Evolutionary conservation across 768 basidiomycete genomes (phyloP).

Genomic region (Dictyophora rubrovolvata): DNA sequence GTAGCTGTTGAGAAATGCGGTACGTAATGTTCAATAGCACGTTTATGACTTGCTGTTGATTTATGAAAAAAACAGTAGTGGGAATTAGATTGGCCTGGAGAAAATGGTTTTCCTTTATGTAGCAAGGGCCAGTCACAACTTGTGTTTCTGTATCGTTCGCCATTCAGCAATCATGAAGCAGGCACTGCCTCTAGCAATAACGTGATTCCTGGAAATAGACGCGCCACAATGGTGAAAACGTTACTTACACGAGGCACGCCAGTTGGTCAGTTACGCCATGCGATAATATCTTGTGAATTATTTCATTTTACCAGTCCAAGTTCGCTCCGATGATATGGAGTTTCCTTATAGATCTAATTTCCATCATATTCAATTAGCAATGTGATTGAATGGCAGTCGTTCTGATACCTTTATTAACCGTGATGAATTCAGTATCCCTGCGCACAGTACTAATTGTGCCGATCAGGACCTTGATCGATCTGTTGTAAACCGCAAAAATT

Average conservation of each 20-base stretch:
- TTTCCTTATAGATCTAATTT: not conserved
- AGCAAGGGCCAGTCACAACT: not conserved
- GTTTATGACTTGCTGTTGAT: no score
- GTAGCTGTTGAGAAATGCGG: no score
- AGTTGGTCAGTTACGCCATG: not conserved
- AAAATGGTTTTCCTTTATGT: not conserved
- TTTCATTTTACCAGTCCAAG: not conserved
- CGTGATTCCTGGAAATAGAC: slow-evolving; percentile 9
- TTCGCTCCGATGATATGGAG: not conserved
- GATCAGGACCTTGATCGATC: no score
- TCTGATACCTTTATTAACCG: no score
- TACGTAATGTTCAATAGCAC: no score
- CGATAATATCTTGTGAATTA: not conserved
- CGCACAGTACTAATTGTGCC: no score
- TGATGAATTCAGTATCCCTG: no score
- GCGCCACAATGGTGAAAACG: slow-evolving; percentile 8
- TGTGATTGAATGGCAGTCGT: no score
- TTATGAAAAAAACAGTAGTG: no score
- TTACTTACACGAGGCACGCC: slow-evolving; percentile 6
- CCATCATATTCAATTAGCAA: not conserved
- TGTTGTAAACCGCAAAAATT: no score
- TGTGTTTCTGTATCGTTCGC: no score
- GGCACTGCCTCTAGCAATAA: not conserved
- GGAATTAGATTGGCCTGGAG: not conserved
- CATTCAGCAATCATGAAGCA: no score